Base-by-base conservation (phyloP, 2,329 filamentous ascomycete genomes). In the Fusarium globosum region DNA sequence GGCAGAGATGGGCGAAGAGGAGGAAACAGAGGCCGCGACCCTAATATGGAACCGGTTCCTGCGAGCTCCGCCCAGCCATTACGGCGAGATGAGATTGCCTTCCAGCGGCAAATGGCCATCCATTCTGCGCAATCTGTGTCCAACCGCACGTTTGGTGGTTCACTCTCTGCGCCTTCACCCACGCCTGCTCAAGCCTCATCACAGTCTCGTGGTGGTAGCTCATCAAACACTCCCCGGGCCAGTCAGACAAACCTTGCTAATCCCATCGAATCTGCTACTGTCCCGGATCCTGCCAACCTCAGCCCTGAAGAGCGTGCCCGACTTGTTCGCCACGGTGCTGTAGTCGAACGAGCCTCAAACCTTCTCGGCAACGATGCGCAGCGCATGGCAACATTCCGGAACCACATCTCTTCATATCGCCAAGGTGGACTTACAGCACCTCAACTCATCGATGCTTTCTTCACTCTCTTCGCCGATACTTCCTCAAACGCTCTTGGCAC, bases 41-140 rank as follows among this genome's bases (percentile, higher is more conserved):
- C 95, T 5, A 97, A 97, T 81, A 88, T 93, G 2, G 95, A 98
- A 74, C 88, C 93, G 26, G 83, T 96, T 30, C 93, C 94, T 8
- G 85, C 89, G 11, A 93, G 93, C 38, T 94, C 93, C 61, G 92
- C 93, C 3, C 94, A 96, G 74, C 92, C 94, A 3, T 81, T 98
- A 79, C 89, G 93, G 55, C 87, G 96, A 79, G 96, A 97, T 72
- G 94, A 98, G 82, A 85, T 97, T 60, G 96, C 96, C 6, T 97
- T 94, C 81, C 96, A 98, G 79, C 88, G 96, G 57, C 94, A 97
- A 78, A 91, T 97, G 87, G 95, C 95, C 45, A 94, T 98, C 56
- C 95, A 97, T 76, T 95, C 92, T 56, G 92, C 94, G 2, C 94
- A 97, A 79, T 94, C 94, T 0, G 88, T 94, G 1, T 90, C 93